phyloP scores from a whole-genome alignment of 441 rosid species.

The Erysimum cheiri region DNA sequence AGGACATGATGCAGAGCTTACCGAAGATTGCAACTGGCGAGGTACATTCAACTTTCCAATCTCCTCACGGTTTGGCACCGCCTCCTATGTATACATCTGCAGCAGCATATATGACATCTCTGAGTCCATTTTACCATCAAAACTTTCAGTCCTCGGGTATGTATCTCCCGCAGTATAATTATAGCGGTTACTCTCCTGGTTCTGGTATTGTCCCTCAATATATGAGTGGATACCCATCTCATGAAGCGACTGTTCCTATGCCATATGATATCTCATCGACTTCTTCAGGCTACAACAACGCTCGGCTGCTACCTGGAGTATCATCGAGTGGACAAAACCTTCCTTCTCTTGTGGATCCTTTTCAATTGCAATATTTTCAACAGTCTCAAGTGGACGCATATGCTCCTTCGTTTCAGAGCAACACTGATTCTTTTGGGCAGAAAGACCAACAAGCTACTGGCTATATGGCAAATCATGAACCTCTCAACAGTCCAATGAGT shows the following conservation, averaged over 20 bases:
- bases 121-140: conserved; percentile 59
- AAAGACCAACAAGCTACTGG: conserved; percentile 49
- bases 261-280: conserved; percentile 58
- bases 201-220: conserved; percentile 53
- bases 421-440: conserved; percentile 53
- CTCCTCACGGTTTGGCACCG: conserved; percentile 56
- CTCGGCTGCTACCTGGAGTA: conserved; percentile 51
- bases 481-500: conserved; percentile 51
- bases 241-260: conserved; percentile 54
- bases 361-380: conserved; percentile 62
- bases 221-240: conserved; percentile 67
- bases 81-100: conserved; percentile 60
- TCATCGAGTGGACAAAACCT: conserved; percentile 55
- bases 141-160: conserved; percentile 67
- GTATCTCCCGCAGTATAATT: conserved; percentile 61
- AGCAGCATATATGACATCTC: conserved; percentile 63
- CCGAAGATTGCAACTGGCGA: conserved; percentile 51
- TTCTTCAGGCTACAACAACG: conserved; percentile 55
- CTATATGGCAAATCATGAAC: conserved; percentile 57
- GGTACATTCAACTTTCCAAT: conserved; percentile 57
- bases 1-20: conserved; percentile 49
- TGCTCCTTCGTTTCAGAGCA: conserved; percentile 55
- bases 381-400: conserved; percentile 58
- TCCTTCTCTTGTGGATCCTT: conserved; percentile 59
- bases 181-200: conserved; percentile 57